phyloP scores from a whole-genome alignment of 2,329 filamentous ascomycete genomes.

The Anisogramma anomala region DNA sequence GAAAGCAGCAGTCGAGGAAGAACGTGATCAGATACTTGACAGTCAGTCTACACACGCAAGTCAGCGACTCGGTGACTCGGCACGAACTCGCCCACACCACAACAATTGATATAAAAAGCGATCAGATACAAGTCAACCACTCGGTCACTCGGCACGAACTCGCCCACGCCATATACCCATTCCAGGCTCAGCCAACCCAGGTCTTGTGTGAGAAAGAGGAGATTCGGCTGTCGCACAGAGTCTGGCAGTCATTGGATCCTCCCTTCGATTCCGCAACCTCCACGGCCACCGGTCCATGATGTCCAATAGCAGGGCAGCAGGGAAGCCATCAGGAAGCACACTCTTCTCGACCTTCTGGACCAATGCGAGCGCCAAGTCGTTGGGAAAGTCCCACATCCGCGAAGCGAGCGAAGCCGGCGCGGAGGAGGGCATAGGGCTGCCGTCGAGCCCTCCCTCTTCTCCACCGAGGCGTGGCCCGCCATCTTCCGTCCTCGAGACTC shows the following conservation, averaged over 20 bases:
- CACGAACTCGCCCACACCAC: too few species aligned
- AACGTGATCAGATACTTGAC: too few species aligned
- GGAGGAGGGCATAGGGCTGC: neutral
- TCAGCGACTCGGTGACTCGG: too few species aligned
- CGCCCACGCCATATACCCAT: too few species aligned
- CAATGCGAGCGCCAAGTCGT: neutral
- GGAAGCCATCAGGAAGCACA: slow-evolving; percentile 1
- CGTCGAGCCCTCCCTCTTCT: slow-evolving; percentile 2
- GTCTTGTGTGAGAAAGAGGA: neutral
- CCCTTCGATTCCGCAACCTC: too few species aligned
- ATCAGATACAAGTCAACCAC: too few species aligned
- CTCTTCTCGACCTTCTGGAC: slow-evolving; percentile 5
- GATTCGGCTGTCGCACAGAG: neutral
- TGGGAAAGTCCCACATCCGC: slow-evolving; percentile 5
- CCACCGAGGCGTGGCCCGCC: too few species aligned
- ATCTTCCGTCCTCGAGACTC: neutral
- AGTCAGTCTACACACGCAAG: too few species aligned
- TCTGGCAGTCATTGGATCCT: too few species aligned
- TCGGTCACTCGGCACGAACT: too few species aligned
- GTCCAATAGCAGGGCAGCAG: slow-evolving; percentile 1
- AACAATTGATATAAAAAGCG: too few species aligned
- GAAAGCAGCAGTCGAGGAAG: too few species aligned
- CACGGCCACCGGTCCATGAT: slow-evolving; percentile 1
- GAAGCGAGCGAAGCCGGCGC: slow-evolving; percentile 3
- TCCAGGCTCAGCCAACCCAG: neutral